A percentile compares a stretch with the other conserved stretches of the same genome.
Evolutionary conservation across 257 asterid genomes (phyloP).

Genomic region (Solanum medicagineum): DNA sequence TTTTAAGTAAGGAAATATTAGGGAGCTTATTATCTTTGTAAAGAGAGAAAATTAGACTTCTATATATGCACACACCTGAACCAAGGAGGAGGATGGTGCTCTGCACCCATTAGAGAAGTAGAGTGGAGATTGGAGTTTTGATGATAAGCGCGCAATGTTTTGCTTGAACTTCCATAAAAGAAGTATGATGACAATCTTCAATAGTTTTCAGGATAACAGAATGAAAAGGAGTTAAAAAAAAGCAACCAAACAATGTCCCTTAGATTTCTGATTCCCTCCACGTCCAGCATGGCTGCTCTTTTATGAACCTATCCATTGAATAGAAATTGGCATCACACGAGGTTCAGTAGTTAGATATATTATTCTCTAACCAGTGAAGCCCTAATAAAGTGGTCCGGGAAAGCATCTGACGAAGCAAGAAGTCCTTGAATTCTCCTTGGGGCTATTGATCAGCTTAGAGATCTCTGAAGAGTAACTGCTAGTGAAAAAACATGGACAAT

Average conservation of each 20-base stretch:
- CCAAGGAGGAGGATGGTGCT: conserved; percentile 59
- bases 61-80: conserved; percentile 57
- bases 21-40: background rate
- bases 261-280: too few species aligned
- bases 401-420: too few species aligned
- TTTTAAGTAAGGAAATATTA: background rate
- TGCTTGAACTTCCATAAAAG: conserved; percentile 17
- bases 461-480: too few species aligned
- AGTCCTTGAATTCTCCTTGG: too few species aligned
- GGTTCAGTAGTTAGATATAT: too few species aligned
- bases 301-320: too few species aligned
- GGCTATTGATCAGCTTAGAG: too few species aligned
- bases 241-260: conserved; percentile 51
- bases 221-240: conserved; percentile 67
- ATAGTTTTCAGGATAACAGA: conserved; percentile 46
- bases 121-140: conserved; percentile 28
- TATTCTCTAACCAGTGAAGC: too few species aligned
- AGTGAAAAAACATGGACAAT: too few species aligned
- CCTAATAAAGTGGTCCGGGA: too few species aligned
- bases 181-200: conserved; percentile 44
- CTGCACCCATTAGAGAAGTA: conserved; percentile 48
- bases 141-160: conserved; percentile 18
- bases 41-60: background rate
- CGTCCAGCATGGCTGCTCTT: too few species aligned
- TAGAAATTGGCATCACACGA: too few species aligned